These are phyloP conservation scores for Haplographium delicatum DNA, from an alignment of 495 filamentous ascomycete species.

Conservation along the genomic window DNA sequence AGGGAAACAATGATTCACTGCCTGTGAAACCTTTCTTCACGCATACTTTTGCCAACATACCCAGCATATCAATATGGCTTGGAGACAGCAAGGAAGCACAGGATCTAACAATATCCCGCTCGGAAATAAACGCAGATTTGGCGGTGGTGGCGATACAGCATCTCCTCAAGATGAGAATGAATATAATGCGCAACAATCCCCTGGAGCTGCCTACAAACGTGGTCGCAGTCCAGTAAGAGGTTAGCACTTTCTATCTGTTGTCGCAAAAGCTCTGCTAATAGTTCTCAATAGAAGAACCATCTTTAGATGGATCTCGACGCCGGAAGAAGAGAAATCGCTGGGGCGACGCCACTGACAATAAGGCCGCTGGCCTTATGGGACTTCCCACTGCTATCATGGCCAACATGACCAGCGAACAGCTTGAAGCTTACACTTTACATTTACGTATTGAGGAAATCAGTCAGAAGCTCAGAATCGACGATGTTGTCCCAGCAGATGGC, in stretches of 20 bases:
- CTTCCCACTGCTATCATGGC: conserved; percentile 92
- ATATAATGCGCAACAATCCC: conserved; percentile 45
- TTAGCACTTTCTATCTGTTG: conserved; percentile 26
- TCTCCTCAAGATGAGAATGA: conserved; percentile 47
- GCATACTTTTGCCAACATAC: neutral
- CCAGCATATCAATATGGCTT: conserved; percentile 58
- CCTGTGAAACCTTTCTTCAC: no score
- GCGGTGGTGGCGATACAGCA: conserved; percentile 48
- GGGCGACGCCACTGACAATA: conserved; percentile 95
- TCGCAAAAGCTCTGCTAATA: conserved; percentile 8
- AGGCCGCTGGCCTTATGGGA: conserved; percentile 96
- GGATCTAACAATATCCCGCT: conserved; percentile 98
- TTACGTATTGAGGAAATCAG: conserved; percentile 97
- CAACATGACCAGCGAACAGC: conserved; percentile 95
- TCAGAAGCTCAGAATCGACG: conserved; percentile 96
- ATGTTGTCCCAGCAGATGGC: conserved; percentile 92
- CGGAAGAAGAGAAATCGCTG: conserved; percentile 98
- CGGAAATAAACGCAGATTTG: conserved; percentile 80
- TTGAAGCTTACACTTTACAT: conserved; percentile 93
- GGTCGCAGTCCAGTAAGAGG: conserved; percentile 61
- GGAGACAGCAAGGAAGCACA: conserved; percentile 93
- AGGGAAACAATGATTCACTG: no score
- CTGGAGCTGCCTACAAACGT: conserved; percentile 48
- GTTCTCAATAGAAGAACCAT: conserved; percentile 35
- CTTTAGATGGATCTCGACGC: conserved; percentile 62